Conservation (phyloP, 352 stramenopile genomes). For the Globisporangium paddicum region DNA sequence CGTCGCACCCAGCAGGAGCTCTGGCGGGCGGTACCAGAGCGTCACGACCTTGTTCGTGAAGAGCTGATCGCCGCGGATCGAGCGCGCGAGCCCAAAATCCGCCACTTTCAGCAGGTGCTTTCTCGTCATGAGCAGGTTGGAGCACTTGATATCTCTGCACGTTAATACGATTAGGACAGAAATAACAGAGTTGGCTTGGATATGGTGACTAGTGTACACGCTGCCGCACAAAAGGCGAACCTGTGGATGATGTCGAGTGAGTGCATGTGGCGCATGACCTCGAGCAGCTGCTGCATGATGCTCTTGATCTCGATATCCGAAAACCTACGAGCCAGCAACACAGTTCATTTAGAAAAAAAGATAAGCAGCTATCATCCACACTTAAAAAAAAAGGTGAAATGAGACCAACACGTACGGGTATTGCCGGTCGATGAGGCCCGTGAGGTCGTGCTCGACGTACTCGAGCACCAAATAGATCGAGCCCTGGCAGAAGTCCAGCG, state of each 20-base stretch:
- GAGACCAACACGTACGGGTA: slow-evolving; percentile 48
- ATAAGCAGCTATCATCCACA: neutral
- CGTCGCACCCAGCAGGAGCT: slow-evolving; percentile 92
- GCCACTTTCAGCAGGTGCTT: slow-evolving; percentile 82
- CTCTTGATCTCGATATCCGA: slow-evolving; percentile 83
- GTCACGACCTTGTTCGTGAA: slow-evolving; percentile 97
- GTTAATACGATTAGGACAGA: too few species aligned
- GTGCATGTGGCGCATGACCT: slow-evolving; percentile 88
- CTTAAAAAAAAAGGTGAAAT: neutral
- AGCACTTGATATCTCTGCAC: slow-evolving; percentile 91
- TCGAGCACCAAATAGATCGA: slow-evolving; percentile 88
- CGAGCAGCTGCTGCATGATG: slow-evolving; percentile 82
- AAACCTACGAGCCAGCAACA: slow-evolving; percentile 40
- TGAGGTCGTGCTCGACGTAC: slow-evolving; percentile 89
- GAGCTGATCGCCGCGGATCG: slow-evolving; percentile 76
- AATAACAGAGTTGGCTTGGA: too few species aligned
- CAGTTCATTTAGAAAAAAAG: neutral
- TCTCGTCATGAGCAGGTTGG: slow-evolving; percentile 77
- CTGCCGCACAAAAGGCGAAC: slow-evolving; percentile 17
- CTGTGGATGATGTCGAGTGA: slow-evolving; percentile 85
- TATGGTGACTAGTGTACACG: neutral
- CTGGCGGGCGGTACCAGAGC: slow-evolving; percentile 93
- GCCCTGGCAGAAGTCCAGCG: slow-evolving; percentile 79
- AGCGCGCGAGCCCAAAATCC: slow-evolving; percentile 84
- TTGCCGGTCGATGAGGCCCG: slow-evolving; percentile 81